Conservation (phyloP, 2,329 filamentous ascomycete genomes). For the Corynespora cassiicola region DNA sequence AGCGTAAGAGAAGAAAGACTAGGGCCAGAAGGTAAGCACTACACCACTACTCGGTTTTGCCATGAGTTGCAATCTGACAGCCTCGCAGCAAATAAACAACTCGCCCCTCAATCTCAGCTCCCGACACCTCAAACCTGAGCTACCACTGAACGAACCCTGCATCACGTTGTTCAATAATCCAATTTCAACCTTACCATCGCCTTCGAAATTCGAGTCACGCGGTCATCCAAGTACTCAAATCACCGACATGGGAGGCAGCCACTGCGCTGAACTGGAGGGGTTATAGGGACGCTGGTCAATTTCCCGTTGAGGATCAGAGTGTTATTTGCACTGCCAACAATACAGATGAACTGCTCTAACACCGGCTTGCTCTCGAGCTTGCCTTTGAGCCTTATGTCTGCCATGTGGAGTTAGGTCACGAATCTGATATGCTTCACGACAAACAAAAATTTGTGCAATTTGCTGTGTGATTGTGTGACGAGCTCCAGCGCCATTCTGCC, state of each 20-base stretch:
- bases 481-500: no score
- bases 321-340: slow-evolving; percentile 34
- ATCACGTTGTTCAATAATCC: no score
- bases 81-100: slow-evolving; percentile 55
- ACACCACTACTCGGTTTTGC: slow-evolving; percentile 1
- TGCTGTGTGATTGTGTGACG: slow-evolving; percentile 5
- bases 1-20: slow-evolving; percentile 99
- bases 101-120: slow-evolving; percentile 51
- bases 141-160: slow-evolving; percentile 35
- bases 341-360: slow-evolving; percentile 42
- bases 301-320: slow-evolving; percentile 39
- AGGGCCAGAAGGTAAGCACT: slow-evolving; percentile 92
- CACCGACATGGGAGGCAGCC: slow-evolving; percentile 23
- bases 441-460: slow-evolving; percentile 12
- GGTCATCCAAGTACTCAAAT: no score
- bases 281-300: slow-evolving; percentile 43
- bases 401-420: slow-evolving; percentile 44
- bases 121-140: slow-evolving; percentile 36
- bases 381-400: slow-evolving; percentile 44
- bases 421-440: slow-evolving; percentile 47
- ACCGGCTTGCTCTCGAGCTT: slow-evolving; percentile 40
- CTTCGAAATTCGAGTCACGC: no score
- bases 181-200: slow-evolving; percentile 26
- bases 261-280: slow-evolving; percentile 34
- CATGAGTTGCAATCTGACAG: slow-evolving; percentile 15